A percentile compares a stretch with the other conserved stretches of the same genome.
Evolutionary conservation across 768 basidiomycete species (phyloP).

Genomic region (Xerocomellus dryophilus): DNA sequence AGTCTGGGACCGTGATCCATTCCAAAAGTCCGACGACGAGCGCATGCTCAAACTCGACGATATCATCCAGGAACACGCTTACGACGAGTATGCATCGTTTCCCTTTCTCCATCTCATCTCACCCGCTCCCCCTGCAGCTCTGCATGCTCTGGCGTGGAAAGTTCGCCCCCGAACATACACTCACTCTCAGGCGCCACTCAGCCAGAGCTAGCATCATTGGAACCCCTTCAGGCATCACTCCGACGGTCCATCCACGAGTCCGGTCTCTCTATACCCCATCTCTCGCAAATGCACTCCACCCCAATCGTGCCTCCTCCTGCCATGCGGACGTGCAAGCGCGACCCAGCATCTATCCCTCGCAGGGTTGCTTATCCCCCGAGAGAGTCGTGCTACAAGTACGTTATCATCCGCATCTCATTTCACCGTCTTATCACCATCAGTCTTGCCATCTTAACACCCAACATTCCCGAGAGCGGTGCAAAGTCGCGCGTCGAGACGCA

Average conservation of each 20-base stretch:
- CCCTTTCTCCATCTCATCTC: slow-evolving; percentile 2
- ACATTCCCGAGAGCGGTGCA: slow-evolving; percentile 76
- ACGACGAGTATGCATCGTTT: slow-evolving; percentile 60
- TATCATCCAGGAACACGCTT: slow-evolving; percentile 68
- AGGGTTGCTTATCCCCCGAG: slow-evolving; percentile 69
- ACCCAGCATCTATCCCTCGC: slow-evolving; percentile 47
- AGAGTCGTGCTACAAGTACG: slow-evolving; percentile 75
- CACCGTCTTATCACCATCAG: slow-evolving; percentile 38
- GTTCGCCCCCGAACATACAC: slow-evolving; percentile 6
- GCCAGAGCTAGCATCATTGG: slow-evolving; percentile 31
- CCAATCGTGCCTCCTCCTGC: slow-evolving; percentile 69
- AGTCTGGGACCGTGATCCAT: slow-evolving; percentile 44
- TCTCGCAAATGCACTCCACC: slow-evolving; percentile 46
- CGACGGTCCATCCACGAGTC: slow-evolving; percentile 28
- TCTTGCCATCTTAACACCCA: slow-evolving; percentile 78
- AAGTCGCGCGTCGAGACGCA: slow-evolving; percentile 96
- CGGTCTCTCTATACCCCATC: slow-evolving; percentile 33
- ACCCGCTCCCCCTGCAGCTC: slow-evolving; percentile 11
- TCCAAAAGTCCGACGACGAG: slow-evolving; percentile 48
- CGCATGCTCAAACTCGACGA: slow-evolving; percentile 69
- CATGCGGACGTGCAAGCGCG: slow-evolving; percentile 53
- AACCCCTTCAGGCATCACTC: slow-evolving; percentile 33
- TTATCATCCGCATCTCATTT: slow-evolving; percentile 14
- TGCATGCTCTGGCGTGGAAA: slow-evolving; percentile 21
- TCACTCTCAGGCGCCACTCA: slow-evolving; percentile 33